These are phyloP conservation scores for Coniella vitis DNA, from an alignment of 2,329 filamentous ascomycete genomes.

Conservation along the genomic window DNA sequence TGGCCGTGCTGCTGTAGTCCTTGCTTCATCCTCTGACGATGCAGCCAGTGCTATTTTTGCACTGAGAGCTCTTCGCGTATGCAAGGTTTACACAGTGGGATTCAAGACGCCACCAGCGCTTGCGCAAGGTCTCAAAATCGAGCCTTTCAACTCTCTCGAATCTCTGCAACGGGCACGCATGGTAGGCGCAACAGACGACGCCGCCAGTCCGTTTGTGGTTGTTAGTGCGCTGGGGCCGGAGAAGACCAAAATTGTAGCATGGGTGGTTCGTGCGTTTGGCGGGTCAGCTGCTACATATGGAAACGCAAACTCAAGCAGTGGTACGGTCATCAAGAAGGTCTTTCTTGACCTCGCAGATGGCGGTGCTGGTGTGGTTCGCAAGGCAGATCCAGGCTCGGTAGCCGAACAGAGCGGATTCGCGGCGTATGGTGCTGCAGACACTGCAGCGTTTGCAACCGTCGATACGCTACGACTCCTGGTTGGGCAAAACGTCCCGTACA, in stretches of 20 bases:
- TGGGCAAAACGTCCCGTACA: constrained; percentile 81
- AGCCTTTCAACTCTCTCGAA: constrained; percentile 73
- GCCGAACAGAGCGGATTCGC: constrained; percentile 72
- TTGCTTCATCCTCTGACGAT: constrained; percentile 67
- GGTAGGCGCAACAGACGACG: constrained; percentile 32
- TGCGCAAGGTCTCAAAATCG: constrained; percentile 62
- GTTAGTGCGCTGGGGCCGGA: constrained; percentile 73
- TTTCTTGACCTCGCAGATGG: constrained; percentile 74
- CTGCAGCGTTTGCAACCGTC: constrained; percentile 77
- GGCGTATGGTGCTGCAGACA: constrained; percentile 71
- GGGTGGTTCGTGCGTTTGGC: constrained; percentile 68
- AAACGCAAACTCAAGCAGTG: constrained; percentile 21
- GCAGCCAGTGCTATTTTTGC: constrained; percentile 76
- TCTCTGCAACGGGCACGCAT: constrained; percentile 47
- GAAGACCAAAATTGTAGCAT: constrained; percentile 71
- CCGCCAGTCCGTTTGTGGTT: constrained; percentile 67
- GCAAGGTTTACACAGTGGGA: constrained; percentile 77
- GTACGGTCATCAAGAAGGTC: constrained; percentile 50
- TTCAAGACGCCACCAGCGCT: constrained; percentile 61
- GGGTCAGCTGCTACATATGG: constrained; percentile 32
- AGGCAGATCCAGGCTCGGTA: constrained; percentile 60
- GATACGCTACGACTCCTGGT: constrained; percentile 72
- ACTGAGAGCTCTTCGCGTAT: constrained; percentile 65
- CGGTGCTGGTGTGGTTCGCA: constrained; percentile 47
- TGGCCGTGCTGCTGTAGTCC: constrained; percentile 66